These are phyloP conservation scores for Pseudocercospora fuligena DNA, from an alignment of 2,329 filamentous ascomycete species.

Conservation along the genomic window DNA sequence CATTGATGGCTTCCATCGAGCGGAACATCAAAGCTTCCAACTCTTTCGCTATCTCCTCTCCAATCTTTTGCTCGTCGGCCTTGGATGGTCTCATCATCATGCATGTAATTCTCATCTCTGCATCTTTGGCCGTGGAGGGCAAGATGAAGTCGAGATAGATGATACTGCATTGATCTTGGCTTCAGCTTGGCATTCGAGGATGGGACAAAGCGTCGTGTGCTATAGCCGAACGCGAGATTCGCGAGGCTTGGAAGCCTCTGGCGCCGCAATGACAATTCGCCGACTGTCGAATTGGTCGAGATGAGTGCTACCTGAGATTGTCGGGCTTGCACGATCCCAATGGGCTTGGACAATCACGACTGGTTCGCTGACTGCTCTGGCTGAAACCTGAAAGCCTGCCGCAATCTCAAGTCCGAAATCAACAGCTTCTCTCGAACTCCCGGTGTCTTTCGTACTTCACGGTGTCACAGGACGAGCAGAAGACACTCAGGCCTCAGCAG, in stretches of 20 bases:
- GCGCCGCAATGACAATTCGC: no score
- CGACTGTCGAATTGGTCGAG: not conserved
- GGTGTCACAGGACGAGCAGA: no score
- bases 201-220: no score
- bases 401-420: no score
- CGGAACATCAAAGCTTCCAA: not conserved
- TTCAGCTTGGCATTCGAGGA: no score
- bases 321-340: not conserved
- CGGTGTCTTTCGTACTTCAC: no score
- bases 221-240: no score
- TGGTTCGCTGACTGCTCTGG: not conserved
- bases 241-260: no score
- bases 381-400: not conserved
- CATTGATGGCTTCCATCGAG: not conserved
- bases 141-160: not conserved
- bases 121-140: not conserved
- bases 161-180: no score
- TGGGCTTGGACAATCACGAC: not conserved
- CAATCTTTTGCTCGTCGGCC: not conserved
- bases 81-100: not conserved
- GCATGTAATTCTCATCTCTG: not conserved
- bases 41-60: not conserved
- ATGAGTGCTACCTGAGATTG: not conserved
- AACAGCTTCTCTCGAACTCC: no score
- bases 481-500: no score